These are phyloP conservation scores for Xanthoconium stramineum DNA, from an alignment of 768 basidiomycete species.

Conservation along the genomic window DNA sequence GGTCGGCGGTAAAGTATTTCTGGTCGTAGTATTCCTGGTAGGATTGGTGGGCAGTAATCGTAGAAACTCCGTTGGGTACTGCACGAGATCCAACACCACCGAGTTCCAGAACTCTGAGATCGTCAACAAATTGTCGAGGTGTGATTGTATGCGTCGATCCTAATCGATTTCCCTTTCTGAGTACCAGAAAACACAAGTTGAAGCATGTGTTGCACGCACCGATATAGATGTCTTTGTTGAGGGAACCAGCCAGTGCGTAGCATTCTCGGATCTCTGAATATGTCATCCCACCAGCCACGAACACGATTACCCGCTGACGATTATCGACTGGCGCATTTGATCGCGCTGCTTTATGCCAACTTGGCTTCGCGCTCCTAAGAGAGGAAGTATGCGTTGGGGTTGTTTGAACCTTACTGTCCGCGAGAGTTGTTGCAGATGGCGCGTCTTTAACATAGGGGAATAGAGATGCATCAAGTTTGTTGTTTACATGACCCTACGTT, in stretches of 20 bases:
- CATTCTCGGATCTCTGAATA: slow-evolving; percentile 92
- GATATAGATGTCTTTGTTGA: slow-evolving; percentile 89
- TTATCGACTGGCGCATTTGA: slow-evolving; percentile 48
- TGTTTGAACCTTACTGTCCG: slow-evolving; percentile 42
- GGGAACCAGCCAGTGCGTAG: slow-evolving; percentile 68
- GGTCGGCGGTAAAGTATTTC: slow-evolving; percentile 53
- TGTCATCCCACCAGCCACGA: slow-evolving; percentile 93
- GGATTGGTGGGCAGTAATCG: slow-evolving; percentile 44
- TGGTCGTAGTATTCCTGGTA: slow-evolving; percentile 80
- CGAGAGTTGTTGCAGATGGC: slow-evolving; percentile 49
- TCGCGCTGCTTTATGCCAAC: slow-evolving; percentile 80
- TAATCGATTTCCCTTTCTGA: slow-evolving; percentile 29
- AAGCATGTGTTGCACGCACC: slow-evolving; percentile 51
- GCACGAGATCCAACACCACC: slow-evolving; percentile 80
- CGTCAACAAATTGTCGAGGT: slow-evolving; percentile 80
- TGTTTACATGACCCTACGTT: slow-evolving; percentile 73
- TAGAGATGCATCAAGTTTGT: slow-evolving; percentile 68
- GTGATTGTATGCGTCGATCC: slow-evolving; percentile 89
- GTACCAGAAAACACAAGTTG: slow-evolving; percentile 35
- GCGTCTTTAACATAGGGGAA: slow-evolving; percentile 92
- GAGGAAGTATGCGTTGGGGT: slow-evolving; percentile 64
- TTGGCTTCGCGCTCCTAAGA: slow-evolving; percentile 83
- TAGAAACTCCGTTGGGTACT: slow-evolving; percentile 65
- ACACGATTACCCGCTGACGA: slow-evolving; percentile 79
- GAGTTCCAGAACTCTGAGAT: slow-evolving; percentile 82